phyloP scores from a whole-genome alignment of 345 rosid species.

The Noccaea bulbosa region DNA sequence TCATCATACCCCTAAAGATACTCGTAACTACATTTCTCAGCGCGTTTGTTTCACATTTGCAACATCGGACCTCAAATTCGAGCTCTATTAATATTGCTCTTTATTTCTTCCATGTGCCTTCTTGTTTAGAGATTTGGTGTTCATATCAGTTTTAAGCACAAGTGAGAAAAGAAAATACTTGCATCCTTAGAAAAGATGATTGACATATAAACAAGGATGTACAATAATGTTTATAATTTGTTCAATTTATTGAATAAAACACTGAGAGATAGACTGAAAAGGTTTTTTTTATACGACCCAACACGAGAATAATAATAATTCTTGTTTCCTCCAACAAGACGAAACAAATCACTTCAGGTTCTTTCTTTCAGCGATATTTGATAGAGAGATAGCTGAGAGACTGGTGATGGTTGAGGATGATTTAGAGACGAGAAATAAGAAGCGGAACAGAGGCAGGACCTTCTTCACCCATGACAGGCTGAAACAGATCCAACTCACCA shows the following conservation, averaged over 20 bases:
- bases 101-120: neutral
- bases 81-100: neutral
- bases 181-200: neutral
- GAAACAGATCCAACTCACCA: constrained; percentile 78
- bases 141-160: neutral
- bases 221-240: neutral
- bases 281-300: constrained; percentile 2
- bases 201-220: neutral
- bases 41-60: neutral
- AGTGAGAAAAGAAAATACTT: neutral
- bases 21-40: neutral
- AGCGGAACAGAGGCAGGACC: constrained; percentile 67
- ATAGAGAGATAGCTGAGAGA: neutral
- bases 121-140: neutral
- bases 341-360: constrained; percentile 8
- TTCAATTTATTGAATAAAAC: constrained; percentile 16
- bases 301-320: neutral
- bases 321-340: constrained; percentile 14
- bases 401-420: neutral
- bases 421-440: constrained; percentile 79
- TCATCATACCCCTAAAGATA: neutral
- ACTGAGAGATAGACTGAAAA: neutral
- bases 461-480: constrained; percentile 81
- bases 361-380: neutral
- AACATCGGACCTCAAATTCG: neutral